A percentile compares a stretch with the other conserved stretches of the same genome.
These are phyloP conservation scores for Reticulascus tulasneorum DNA, from an alignment of 2,329 filamentous ascomycete species.

Conservation along the genomic window DNA sequence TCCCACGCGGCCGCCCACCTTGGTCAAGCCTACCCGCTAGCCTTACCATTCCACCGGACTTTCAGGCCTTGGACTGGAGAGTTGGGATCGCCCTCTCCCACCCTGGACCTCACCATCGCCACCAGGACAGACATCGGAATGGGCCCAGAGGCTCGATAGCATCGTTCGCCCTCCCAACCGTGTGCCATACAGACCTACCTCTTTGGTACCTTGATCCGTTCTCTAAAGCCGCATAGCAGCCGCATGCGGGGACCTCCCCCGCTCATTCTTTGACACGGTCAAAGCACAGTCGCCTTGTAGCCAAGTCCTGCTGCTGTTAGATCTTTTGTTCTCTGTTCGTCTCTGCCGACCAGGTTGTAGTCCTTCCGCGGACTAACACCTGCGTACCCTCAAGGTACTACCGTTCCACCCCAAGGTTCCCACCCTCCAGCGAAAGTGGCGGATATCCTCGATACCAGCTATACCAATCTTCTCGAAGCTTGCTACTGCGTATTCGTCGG, in stretches of 20 bases:
- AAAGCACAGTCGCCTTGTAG: no score
- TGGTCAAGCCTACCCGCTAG: neutral
- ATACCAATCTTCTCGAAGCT: conserved; percentile 13
- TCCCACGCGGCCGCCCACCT: neutral
- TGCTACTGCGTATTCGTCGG: conserved; percentile 15
- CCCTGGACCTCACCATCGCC: no score
- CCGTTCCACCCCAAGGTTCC: conserved; percentile 9
- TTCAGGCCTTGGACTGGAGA: neutral
- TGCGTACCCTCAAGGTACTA: no score
- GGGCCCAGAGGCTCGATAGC: conserved; percentile 15
- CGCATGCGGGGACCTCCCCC: conserved; percentile 18
- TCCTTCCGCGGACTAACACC: no score
- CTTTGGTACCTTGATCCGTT: conserved; percentile 10
- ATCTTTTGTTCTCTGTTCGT: no score
- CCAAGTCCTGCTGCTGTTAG: no score
- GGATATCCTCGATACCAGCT: conserved; percentile 13
- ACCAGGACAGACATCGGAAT: conserved; percentile 5
- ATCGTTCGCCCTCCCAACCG: conserved; percentile 7
- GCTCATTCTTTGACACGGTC: conserved; percentile 17
- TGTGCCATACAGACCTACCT: conserved; percentile 12
- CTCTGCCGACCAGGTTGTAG: no score
- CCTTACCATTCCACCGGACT: neutral
- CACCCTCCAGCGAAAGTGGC: conserved; percentile 11
- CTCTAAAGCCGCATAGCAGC: no score
- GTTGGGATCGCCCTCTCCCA: no score